These are phyloP conservation scores for Colletotrichum sansevieriae DNA, from an alignment of 2,329 filamentous ascomycete species.

Conservation along the genomic window DNA sequence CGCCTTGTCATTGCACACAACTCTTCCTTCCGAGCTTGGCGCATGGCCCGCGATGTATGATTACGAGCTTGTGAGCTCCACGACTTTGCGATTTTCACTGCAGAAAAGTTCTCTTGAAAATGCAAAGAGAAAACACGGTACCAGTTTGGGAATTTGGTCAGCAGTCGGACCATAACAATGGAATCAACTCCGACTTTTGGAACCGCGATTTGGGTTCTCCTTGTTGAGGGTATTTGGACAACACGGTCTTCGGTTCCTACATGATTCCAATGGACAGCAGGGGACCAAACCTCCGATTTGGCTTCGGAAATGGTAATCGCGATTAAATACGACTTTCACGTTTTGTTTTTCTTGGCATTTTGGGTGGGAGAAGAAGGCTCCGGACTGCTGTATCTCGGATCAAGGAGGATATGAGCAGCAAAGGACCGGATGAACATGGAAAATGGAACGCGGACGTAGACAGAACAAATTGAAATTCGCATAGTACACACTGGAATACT, in stretches of 20 bases:
- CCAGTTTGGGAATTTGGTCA: slow-evolving; percentile 1
- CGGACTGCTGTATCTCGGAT: slow-evolving; percentile 12
- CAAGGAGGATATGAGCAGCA: neutral
- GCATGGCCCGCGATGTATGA: neutral
- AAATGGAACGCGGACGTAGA: neutral
- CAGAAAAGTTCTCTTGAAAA: neutral
- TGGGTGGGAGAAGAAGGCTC: neutral
- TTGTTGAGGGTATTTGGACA: neutral
- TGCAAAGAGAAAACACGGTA: neutral
- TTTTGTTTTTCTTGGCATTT: slow-evolving; percentile 1
- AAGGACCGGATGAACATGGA: slow-evolving; percentile 1
- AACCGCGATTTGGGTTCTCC: slow-evolving; percentile 14
- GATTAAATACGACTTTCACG: neutral
- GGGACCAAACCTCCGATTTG: neutral
- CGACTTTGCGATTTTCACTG: neutral
- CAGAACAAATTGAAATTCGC: neutral
- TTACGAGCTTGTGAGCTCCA: slow-evolving; percentile 1
- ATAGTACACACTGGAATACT: neutral
- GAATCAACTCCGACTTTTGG: neutral
- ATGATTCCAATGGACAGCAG: neutral
- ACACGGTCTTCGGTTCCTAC: slow-evolving; percentile 1
- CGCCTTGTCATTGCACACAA: neutral
- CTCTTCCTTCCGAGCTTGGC: neutral
- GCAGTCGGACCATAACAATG: neutral
- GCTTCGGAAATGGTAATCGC: neutral